phyloP scores from a whole-genome alignment of 352 stramenopile species.

The Thraustochytrium striatum region DNA sequence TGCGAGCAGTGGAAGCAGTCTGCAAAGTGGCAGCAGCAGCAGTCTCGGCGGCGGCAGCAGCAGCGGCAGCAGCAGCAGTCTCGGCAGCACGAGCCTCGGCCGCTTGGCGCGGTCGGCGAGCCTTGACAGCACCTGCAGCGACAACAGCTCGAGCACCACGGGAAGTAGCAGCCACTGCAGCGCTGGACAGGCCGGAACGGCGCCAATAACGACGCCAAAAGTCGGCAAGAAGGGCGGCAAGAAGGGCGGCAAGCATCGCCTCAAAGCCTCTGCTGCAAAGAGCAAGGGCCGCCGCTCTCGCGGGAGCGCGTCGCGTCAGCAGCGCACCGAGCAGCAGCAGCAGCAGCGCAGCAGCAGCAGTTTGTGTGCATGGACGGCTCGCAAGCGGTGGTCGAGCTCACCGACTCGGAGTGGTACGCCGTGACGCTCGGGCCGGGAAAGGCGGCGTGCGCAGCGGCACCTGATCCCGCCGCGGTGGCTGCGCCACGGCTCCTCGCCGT shows the following conservation, averaged over 20 bases:
- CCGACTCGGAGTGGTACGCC: too few species aligned
- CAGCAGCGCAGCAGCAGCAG: too few species aligned
- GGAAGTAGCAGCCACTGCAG: background rate
- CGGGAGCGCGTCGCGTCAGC: too few species aligned
- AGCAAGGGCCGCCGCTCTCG: too few species aligned
- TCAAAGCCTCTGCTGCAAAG: too few species aligned
- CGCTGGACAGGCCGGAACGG: background rate
- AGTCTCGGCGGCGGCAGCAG: background rate
- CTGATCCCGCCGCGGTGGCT: too few species aligned
- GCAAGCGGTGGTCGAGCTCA: too few species aligned
- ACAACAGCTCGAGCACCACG: conserved; percentile 2
- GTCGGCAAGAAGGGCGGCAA: conserved; percentile 57
- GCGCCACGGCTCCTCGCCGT: too few species aligned
- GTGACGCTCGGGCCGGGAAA: too few species aligned
- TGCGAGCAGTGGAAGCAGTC: background rate
- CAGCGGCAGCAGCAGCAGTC: background rate
- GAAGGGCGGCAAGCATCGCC: conserved; percentile 63
- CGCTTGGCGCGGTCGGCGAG: background rate
- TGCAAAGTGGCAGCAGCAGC: background rate
- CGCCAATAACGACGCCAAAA: background rate
- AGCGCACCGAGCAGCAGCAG: too few species aligned
- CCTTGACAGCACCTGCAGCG: background rate
- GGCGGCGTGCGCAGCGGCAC: too few species aligned
- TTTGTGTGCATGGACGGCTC: too few species aligned
- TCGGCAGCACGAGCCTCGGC: background rate